These are phyloP conservation scores for Yarrowia bubula DNA, from an alignment of 805 yeast species.

Conservation along the genomic window DNA sequence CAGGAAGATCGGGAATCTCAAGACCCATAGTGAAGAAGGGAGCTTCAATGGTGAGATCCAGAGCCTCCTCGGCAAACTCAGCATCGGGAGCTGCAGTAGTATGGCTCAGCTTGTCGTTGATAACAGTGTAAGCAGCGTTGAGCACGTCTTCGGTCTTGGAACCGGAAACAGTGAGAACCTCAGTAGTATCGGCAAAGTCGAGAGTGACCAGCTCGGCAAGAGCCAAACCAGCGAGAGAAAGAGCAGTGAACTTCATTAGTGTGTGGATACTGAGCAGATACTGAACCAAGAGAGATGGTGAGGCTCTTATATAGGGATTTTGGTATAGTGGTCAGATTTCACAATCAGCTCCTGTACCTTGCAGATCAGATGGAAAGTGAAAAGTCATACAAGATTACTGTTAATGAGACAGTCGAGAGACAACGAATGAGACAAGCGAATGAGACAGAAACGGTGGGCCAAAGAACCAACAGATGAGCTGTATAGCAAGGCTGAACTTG, in stretches of 20 bases:
- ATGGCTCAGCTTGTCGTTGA: constrained; percentile 10
- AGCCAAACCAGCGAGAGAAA: not conserved
- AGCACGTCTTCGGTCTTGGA: constrained; percentile 5
- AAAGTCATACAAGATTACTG: not conserved
- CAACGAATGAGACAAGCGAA: too few species aligned
- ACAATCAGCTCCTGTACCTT: constrained; percentile 8
- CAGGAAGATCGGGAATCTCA: not conserved
- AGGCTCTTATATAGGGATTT: not conserved
- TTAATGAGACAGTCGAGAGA: not conserved
- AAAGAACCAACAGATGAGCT: too few species aligned
- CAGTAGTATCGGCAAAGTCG: constrained; percentile 7
- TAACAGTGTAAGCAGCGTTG: constrained; percentile 4
- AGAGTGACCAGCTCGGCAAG: constrained; percentile 13
- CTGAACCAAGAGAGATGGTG: not conserved
- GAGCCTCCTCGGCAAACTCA: constrained; percentile 12
- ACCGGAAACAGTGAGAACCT: not conserved
- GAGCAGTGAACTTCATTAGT: constrained; percentile 20
- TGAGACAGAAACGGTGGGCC: too few species aligned
- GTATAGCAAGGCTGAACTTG: too few species aligned
- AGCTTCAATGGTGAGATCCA: constrained; percentile 8
- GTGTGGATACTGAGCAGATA: not conserved
- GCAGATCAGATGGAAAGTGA: not conserved
- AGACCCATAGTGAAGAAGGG: constrained; percentile 17
- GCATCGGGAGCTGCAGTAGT: constrained; percentile 11
- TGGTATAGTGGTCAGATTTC: not conserved